Evolutionary conservation across 169 alveolate genomes (phyloP), one percentile per base, ranked within the genome.

Genomic region (Perkinsus chesapeaki): DNA sequence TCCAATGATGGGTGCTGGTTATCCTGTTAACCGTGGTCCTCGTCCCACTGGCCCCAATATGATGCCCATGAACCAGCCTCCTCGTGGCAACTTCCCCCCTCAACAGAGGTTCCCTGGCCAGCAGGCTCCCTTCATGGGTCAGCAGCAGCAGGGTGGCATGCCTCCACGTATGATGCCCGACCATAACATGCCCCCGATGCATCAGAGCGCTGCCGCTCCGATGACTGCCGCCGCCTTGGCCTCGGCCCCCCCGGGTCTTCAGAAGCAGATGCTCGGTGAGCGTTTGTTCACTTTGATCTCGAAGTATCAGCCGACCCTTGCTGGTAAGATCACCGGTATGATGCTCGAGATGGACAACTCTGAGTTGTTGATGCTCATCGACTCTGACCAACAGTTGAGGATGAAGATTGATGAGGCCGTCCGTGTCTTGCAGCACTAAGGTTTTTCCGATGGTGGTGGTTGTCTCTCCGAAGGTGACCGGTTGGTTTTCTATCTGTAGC

Each of bases 321-420:
- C 99, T 0, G 99, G 99, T 16, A 98, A 98, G 95, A 98, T 98
- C 48, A 98, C 99, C 0, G 99, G 99, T 10, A 98, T 98, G 99
- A 98, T 98, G 99, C 95, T 98, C 92, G 99, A 98, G 94, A 98
- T 98, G 98, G 99, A 98, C 96, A 98, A 98, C 96, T 95, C 96
- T 90, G 99, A 98, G 96, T 96, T 98, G 73, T 93, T 98, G 94
- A 97, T 97, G 92, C 96, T 98, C 92, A 95, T 98, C 92, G 99
- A 97, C 92, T 95, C 97, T 93, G 99, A 97, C 60, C 96, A 95
- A 39, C 98, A 97, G 95, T 97, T 98, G 39, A 97, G 97, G 94
- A 97, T 96, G 94, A 98, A 98, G 94, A 98, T 97, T 48, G 98
- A 97, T 73, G 99, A 98, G 93, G 99, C 99, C 39, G 95, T 97